Percentiles rank a stretch among this genome's conserved stretches.
Conservation (phyloP, 2,329 filamentous ascomycete genomes). For the Microdochium trichocladiopsis region DNA sequence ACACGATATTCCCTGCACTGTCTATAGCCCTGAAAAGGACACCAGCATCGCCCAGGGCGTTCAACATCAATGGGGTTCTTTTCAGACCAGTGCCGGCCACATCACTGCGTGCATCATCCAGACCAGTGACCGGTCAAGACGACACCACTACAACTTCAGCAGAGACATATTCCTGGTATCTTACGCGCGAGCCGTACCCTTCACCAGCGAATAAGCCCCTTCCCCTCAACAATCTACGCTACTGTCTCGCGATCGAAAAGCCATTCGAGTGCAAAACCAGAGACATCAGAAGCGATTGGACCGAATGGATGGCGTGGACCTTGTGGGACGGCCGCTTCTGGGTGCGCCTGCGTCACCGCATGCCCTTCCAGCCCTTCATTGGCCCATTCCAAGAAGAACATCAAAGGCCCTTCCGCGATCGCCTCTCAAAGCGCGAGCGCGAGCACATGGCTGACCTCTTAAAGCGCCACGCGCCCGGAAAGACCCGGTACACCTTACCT, state of each 20-base stretch:
- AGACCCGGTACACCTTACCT: constrained; percentile 47
- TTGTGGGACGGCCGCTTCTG: constrained; percentile 58
- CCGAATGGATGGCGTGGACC: constrained; percentile 22
- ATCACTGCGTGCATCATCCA: background rate
- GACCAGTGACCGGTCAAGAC: background rate
- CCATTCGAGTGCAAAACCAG: constrained; percentile 4
- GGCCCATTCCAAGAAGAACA: constrained; percentile 36
- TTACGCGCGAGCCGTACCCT: constrained; percentile 38
- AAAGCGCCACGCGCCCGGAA: constrained; percentile 43
- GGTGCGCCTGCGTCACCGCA: constrained; percentile 39
- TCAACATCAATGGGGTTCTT: constrained; percentile 43
- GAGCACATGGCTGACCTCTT: constrained; percentile 34
- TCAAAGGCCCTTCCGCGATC: constrained; percentile 39
- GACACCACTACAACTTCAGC: constrained; percentile 18
- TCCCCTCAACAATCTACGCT: constrained; percentile 14
- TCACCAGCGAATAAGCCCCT: constrained; percentile 22
- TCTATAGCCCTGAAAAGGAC: constrained; percentile 9
- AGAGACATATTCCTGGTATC: constrained; percentile 29
- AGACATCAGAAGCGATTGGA: constrained; percentile 9
- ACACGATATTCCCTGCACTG: constrained; percentile 41
- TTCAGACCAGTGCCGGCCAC: constrained; percentile 15
- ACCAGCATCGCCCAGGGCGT: constrained; percentile 23
- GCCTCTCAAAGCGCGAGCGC: constrained; percentile 20
- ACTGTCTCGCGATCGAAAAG: constrained; percentile 5
- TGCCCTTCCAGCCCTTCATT: constrained; percentile 32